Evolutionary conservation across 2,329 filamentous ascomycete genomes (phyloP), one percentile per base, ranked within the genome.

Genomic region (Teratosphaeria nubilosa): DNA sequence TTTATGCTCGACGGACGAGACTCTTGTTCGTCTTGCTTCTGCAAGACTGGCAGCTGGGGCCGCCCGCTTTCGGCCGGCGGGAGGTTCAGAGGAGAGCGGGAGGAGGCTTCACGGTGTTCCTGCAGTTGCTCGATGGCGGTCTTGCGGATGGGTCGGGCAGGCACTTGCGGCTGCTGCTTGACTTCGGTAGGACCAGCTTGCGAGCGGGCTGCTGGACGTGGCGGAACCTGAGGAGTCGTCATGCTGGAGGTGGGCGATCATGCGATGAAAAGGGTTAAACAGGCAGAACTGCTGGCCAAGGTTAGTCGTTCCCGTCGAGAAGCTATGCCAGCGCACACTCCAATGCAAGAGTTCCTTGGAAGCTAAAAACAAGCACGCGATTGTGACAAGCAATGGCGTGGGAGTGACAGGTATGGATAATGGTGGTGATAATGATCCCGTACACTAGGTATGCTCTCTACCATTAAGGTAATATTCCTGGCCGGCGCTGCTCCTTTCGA

Each of bases 1-100:
- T 61, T 61, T 58, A 96, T 89, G 69, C 89, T 95, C 54, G 84
- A 82, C 37, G 88, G 84, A 55, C 90, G 87, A 50, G 80, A 67
- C 20, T 78, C 75, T 22, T 61, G 55, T 25, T 68, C 66, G 37
- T 80, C 73, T 32, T 73, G 72, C 25, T 30, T 25, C 25, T 34
- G 25, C 51, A 34, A 53, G 51, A 22, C 25, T 9, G 16, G 51
- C 25, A 34, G 25, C 20, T 66, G 65, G 54, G 69, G 71, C 41
- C 73, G 71, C 56, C 68, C 69, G 58, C 59, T 62, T 56, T 65
- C 62, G 62, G 58, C 59, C 60, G 86, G 82, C 10, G 77, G 73
- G 68, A 90, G 88, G 71, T 92, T 94, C 68, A 96, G 78, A 9
- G 92, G 92, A 56, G 91, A 96, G 55, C 84, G 90, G 37, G 90